These are phyloP conservation scores for Colletotrichum horii DNA, from an alignment of 2,329 filamentous ascomycete genomes.

Conservation along the genomic window DNA sequence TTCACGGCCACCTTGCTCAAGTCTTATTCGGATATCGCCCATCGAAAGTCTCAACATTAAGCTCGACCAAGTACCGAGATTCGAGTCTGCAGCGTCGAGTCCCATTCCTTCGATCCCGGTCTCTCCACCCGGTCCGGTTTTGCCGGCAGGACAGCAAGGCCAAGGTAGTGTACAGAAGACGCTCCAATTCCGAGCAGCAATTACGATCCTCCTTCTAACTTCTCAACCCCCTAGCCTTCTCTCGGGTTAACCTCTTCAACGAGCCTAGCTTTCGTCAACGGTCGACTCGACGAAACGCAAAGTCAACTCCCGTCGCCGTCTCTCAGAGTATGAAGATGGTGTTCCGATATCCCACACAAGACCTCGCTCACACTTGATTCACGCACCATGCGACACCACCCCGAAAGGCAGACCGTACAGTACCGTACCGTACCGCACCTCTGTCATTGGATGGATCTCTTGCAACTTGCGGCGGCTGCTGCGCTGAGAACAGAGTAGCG, in stretches of 20 bases:
- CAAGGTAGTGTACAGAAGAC: not conserved
- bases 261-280: not conserved
- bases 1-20: not conserved
- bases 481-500: not conserved
- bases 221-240: not conserved
- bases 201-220: not conserved
- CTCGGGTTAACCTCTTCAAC: not conserved
- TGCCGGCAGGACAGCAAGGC: not conserved
- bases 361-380: not conserved
- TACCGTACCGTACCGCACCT: not conserved
- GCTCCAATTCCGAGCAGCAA: not conserved
- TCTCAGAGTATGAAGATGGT: not conserved
- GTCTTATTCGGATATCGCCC: not conserved
- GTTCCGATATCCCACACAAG: not conserved
- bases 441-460: not conserved
- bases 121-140: not conserved
- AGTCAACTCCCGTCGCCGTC: not conserved
- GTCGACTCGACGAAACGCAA: not conserved
- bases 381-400: not conserved
- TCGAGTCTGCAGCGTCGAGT: not conserved
- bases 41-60: not conserved
- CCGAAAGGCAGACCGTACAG: not conserved
- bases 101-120: not conserved
- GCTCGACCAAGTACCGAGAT: not conserved
- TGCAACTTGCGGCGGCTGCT: not conserved